Percentiles rank a stretch among this genome's conserved stretches.
Evolutionary conservation across 768 basidiomycete species (phyloP).

Genomic region (Xerocomus brunneocitrinus): DNA sequence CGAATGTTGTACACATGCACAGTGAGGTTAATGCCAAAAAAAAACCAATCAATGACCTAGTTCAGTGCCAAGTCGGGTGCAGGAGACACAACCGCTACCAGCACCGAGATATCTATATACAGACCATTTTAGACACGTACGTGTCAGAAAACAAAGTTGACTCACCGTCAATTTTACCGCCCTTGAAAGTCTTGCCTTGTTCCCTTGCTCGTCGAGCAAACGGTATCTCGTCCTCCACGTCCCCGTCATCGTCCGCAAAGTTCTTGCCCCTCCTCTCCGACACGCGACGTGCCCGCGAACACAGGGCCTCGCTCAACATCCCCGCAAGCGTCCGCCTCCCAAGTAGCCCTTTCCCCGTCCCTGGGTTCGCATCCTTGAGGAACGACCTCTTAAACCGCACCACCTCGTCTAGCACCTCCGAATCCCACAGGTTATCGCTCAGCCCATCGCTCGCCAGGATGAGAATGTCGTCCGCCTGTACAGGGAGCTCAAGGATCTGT

Average conservation of each 20-base stretch:
- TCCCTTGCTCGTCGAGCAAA: constrained; percentile 79
- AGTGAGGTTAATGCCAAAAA: constrained; percentile 12
- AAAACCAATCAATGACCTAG: constrained; percentile 1
- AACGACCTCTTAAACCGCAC: constrained; percentile 47
- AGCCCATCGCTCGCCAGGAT: constrained; percentile 81
- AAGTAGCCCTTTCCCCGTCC: constrained; percentile 28
- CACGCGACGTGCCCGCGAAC: constrained; percentile 69
- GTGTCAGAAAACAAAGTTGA: background rate
- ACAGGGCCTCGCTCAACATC: constrained; percentile 76
- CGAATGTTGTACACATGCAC: constrained; percentile 23
- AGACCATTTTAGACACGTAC: background rate
- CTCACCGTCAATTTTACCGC: constrained; percentile 85
- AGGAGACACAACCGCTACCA: constrained; percentile 62
- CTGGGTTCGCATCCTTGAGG: constrained; percentile 19
- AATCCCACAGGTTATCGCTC: constrained; percentile 85
- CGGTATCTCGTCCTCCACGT: constrained; percentile 57
- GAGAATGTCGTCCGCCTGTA: constrained; percentile 67
- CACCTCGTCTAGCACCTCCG: constrained; percentile 82
- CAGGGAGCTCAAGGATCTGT: constrained; percentile 64
- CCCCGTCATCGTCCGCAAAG: constrained; percentile 23
- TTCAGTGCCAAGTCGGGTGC: constrained; percentile 25
- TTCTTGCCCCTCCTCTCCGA: constrained; percentile 44
- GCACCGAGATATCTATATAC: constrained; percentile 55
- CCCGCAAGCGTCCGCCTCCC: constrained; percentile 55
- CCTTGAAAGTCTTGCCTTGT: constrained; percentile 64